Evolutionary conservation across 768 basidiomycete genomes (phyloP), one percentile per base, ranked within the genome.

Genomic region (Leccinum subgranulosum): DNA sequence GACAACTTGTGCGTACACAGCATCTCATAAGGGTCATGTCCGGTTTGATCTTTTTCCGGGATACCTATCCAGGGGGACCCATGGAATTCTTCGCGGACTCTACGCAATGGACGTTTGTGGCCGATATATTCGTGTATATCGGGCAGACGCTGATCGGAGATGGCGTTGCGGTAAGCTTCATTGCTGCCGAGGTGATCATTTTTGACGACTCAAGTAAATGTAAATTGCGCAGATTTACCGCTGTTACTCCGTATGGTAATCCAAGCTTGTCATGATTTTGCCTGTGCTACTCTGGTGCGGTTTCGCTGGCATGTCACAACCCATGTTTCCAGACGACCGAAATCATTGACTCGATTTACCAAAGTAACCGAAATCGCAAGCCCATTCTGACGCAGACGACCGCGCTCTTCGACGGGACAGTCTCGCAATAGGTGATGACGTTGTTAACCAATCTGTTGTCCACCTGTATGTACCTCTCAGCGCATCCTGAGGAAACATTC

Each of bases 291-390:
- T 49, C 11, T 49, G 48, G 48, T 29, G 27, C 29, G 48, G 17
- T 28, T 28, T 49, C 6, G 48, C 28, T 17, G 10, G 48, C 19
- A 29, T 25, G 48, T 49, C 10, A 6, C 10, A 25, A 34, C 47
- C 2, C 25, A 3, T n/a, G 6, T 28, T 28, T 39, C 17, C 34
- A 3, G 5, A 46, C 3, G 25, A 2, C 8, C 8, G 1, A 10
- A 29, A 15, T 14, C 4, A 49, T 27, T 53, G 34, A 23, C 8
- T 10, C 41, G 12, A 14, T 15, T 25, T 28, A 34, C 36, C 8
- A 11, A 51, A 60, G 62, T 39, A 23, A 67, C 66, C 48, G 55
- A 66, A 39, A 27, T 63, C 21, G 28, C 34, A 55, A 36, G 60
- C 41, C 23, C 58, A 56, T 58, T 9, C 56, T 59, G 19, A 61